phyloP scores from a whole-genome alignment of 768 basidiomycete species.

The Pleurotus citrinopileatus region DNA sequence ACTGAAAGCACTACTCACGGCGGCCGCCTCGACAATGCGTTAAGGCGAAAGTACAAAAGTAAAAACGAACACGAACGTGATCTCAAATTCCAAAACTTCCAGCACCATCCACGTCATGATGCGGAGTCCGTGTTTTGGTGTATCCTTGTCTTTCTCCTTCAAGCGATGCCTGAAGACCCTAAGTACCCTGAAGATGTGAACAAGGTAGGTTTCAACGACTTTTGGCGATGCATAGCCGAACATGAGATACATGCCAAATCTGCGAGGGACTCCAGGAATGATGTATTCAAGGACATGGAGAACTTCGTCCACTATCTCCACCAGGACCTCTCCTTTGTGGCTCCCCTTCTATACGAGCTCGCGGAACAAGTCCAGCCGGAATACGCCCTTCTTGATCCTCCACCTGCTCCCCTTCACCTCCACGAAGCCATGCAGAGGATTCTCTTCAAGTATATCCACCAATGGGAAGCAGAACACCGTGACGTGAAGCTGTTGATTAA shows the following conservation, averaged over 20 bases:
- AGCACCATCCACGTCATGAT: constrained; percentile 10
- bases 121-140: constrained; percentile 13
- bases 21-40: neutral
- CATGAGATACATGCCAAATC: neutral
- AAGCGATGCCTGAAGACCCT: neutral
- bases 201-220: neutral
- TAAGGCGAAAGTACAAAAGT: neutral
- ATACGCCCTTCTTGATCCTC: neutral
- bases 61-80: neutral
- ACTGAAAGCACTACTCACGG: neutral
- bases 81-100: neutral
- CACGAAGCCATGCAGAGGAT: constrained; percentile 10
- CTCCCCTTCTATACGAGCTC: neutral
- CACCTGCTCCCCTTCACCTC: constrained; percentile 1
- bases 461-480: neutral
- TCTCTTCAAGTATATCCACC: neutral
- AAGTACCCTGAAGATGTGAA: neutral
- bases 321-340: neutral
- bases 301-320: constrained; percentile 3
- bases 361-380: constrained; percentile 3
- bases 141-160: constrained; percentile 9
- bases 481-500: neutral
- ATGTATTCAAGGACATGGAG: too few species aligned
- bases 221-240: constrained; percentile 9
- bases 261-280: neutral